phyloP scores from a whole-genome alignment of 257 asterid species.

The Knoxia roxburghii region DNA sequence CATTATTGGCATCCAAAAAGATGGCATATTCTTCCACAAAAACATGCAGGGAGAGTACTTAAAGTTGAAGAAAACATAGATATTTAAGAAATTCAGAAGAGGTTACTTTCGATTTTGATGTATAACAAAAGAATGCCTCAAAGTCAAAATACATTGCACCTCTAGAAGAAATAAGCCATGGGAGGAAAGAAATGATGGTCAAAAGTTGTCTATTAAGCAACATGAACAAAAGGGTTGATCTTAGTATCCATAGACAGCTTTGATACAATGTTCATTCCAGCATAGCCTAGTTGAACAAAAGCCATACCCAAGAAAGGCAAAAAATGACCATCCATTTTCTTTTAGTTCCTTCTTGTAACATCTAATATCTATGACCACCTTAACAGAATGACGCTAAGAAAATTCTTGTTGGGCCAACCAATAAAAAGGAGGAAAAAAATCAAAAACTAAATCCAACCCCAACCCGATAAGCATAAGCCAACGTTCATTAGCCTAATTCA shows the following conservation, averaged over 20 bases:
- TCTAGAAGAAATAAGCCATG: conserved; percentile 68
- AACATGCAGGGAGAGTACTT: not conserved
- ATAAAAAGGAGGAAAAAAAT: too few relatives aligned
- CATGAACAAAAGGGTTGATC: conserved; percentile 85
- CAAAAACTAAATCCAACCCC: too few relatives aligned
- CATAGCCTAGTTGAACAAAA: conserved; percentile 69
- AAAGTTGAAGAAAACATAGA: not conserved
- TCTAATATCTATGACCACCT: too few relatives aligned
- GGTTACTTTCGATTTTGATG: not conserved
- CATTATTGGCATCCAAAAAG: not conserved
- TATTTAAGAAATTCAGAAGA: not conserved
- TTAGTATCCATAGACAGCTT: conserved; percentile 89
- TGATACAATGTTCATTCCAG: conserved; percentile 79
- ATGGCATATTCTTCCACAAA: not conserved
- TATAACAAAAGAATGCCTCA: not conserved
- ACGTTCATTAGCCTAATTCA: not conserved
- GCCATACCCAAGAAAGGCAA: conserved; percentile 61
- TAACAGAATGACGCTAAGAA: too few relatives aligned
- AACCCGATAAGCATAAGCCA: not conserved
- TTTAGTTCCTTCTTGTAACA: conserved; percentile 10
- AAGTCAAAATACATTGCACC: conserved; percentile 32
- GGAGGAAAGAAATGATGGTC: conserved; percentile 58
- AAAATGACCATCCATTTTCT: conserved; percentile 34
- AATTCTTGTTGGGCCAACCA: too few relatives aligned
- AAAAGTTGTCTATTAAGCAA: conserved; percentile 84